Evolutionary conservation across 2,329 filamentous ascomycete genomes (phyloP), one percentile per base, ranked within the genome.

Genomic region (Tricladium varicosporioides): DNA sequence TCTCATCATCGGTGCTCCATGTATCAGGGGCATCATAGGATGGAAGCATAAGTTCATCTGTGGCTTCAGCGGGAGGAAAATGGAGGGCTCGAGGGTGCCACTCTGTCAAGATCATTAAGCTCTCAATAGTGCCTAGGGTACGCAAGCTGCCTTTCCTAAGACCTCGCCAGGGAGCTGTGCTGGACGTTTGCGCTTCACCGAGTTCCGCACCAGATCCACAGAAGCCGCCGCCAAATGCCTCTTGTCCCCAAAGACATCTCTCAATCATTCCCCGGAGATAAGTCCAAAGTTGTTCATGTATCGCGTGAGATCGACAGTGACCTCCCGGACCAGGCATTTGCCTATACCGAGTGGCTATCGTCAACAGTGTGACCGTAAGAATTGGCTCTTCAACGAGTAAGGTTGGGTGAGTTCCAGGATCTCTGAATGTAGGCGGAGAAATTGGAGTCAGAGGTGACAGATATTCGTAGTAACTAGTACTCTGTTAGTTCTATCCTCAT

Each of bases 1-100:
- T 60, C 27, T 71, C 76, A n/a, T 78, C 74, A 18, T 78, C 74
- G n/a, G 74, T 75, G 49, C 71, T 69, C 52, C 74, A 72, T 11
- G 71, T 66, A 19, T 77, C 74, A 5, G 73, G 67, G n/a, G 59
- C 53, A 22, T 85, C 80, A 51, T 83, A 83, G 42, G 78, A 78
- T 4, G 87, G 83, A 15, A 87, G 77, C 71, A 88, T 81, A 5
- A 88, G 75, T 70, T 90, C 88, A 49, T 88, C 84, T 1, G 84
- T 86, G 1, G 84, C 82, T 62, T 94, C 89, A 15, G 90, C 87
- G 0, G 90, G 88, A 2, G 94, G 94, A 68, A 97, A 99, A 71
- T 97, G 93, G 59, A 99, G 80, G 14, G 92, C 92, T 5, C 93
- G 85, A 4, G 94, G 94, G 71, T 97, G 93, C 93, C 94, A 99